Percentiles rank a stretch among this genome's conserved stretches.
These are phyloP conservation scores for Phytophthora fragariae DNA, from an alignment of 352 stramenopile genomes.

Conservation along the genomic window DNA sequence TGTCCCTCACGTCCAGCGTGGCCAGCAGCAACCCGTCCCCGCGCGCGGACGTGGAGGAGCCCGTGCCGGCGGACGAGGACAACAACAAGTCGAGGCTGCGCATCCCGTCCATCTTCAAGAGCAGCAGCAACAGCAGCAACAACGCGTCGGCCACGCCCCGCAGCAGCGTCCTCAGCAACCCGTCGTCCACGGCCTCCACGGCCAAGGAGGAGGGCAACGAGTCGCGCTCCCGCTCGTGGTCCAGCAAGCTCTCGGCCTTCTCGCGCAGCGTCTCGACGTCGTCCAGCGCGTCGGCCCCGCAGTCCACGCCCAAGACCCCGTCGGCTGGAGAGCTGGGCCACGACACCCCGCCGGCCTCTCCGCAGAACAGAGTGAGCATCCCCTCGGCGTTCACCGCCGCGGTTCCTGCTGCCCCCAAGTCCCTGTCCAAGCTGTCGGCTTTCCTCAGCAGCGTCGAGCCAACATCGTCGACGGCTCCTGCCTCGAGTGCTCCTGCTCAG, in stretches of 20 bases:
- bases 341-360: constrained; percentile 33
- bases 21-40: constrained; percentile 42
- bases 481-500: constrained; percentile 24
- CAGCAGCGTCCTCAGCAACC: constrained; percentile 49
- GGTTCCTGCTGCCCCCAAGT: constrained; percentile 31
- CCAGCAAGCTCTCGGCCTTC: constrained; percentile 73
- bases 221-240: constrained; percentile 56
- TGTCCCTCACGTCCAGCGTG: constrained; percentile 44
- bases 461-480: constrained; percentile 13
- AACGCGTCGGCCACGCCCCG: constrained; percentile 29
- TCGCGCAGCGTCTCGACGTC: constrained; percentile 50
- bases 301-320: constrained; percentile 34
- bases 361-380: constrained; percentile 40
- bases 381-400: constrained; percentile 45
- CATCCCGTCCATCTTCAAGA: constrained; percentile 68
- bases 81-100: constrained; percentile 50
- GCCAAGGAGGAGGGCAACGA: constrained; percentile 39
- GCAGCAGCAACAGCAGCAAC: constrained; percentile 20
- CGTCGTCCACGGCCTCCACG: constrained; percentile 36
- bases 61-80: constrained; percentile 31
- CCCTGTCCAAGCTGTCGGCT: constrained; percentile 60
- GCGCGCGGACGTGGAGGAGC: constrained; percentile 32
- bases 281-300: constrained; percentile 38
- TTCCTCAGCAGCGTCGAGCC: constrained; percentile 74
- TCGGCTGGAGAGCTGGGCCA: constrained; percentile 24